Evolutionary conservation across 2,329 filamentous ascomycete genomes (phyloP).

Genomic region (Phialocephala subalpina): DNA sequence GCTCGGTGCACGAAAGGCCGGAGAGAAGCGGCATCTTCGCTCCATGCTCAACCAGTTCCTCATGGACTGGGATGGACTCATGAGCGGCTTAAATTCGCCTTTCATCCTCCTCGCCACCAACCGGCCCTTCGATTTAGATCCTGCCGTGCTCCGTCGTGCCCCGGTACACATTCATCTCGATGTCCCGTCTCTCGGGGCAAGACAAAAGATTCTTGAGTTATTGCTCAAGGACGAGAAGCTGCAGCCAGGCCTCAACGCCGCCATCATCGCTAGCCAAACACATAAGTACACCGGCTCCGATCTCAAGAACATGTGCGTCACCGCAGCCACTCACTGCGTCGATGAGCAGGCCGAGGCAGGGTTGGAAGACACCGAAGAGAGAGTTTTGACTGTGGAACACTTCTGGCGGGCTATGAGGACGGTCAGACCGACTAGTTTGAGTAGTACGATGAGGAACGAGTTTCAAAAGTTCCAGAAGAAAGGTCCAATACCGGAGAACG

Average conservation of each 20-base stretch:
- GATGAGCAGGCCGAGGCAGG: too few species aligned
- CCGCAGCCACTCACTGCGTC: too few species aligned
- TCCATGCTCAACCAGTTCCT: constrained; percentile 95
- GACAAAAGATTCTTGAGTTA: constrained; percentile 71
- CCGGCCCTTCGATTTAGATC: constrained; percentile 89
- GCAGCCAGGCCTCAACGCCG: constrained; percentile 55
- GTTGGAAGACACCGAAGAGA: too few species aligned
- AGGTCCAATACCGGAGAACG: too few species aligned
- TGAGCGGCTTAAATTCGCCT: constrained; percentile 77
- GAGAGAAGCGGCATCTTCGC: constrained; percentile 73
- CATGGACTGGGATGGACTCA: constrained; percentile 92
- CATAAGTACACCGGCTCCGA: constrained; percentile 82
- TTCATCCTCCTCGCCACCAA: constrained; percentile 99
- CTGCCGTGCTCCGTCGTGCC: constrained; percentile 77
- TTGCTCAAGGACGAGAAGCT: constrained; percentile 72
- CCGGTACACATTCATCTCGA: constrained; percentile 76
- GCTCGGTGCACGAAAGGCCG: constrained; percentile 51
- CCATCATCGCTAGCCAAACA: constrained; percentile 52
- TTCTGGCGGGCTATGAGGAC: too few species aligned
- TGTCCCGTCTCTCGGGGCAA: constrained; percentile 69
- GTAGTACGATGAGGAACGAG: too few species aligned
- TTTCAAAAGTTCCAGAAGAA: too few species aligned
- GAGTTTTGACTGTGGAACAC: too few species aligned
- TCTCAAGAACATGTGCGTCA: constrained; percentile 21
- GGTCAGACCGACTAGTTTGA: too few species aligned